Conservation (phyloP, 2,329 filamentous ascomycete genomes). For the Nannizziopsis arthrosporioides region DNA sequence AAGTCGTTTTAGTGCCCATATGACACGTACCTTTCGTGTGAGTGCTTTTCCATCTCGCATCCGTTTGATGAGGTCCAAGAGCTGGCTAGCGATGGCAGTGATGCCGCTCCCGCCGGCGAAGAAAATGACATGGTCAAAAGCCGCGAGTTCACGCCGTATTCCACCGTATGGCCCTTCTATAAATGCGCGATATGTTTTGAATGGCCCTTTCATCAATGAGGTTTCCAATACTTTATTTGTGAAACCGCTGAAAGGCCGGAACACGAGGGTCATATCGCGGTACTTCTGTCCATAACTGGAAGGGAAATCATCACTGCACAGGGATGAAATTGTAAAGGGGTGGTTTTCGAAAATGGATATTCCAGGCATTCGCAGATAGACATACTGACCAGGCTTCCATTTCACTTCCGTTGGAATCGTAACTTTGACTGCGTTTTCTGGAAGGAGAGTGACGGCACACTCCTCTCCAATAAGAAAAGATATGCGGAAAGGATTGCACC, state of each 20-base stretch:
- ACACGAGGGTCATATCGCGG: constrained; percentile 79
- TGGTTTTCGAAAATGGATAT: constrained; percentile 88
- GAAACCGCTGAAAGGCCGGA: constrained; percentile 83
- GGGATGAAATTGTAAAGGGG: constrained; percentile 85
- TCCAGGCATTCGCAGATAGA: constrained; percentile 87
- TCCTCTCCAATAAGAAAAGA: constrained; percentile 85
- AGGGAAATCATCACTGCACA: constrained; percentile 86
- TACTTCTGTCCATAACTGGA: constrained; percentile 83
- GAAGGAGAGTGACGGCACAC: constrained; percentile 75
- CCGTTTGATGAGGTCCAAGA: constrained; percentile 87
- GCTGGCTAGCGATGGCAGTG: constrained; percentile 81
- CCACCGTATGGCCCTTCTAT: constrained; percentile 91
- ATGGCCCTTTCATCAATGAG: constrained; percentile 72
- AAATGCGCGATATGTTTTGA: constrained; percentile 84
- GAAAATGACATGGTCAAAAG: constrained; percentile 86
- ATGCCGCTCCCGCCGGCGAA: constrained; percentile 92
- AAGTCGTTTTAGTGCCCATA: constrained; percentile 86
- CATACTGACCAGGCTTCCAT: constrained; percentile 89
- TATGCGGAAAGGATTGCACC: constrained; percentile 65
- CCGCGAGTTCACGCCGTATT: constrained; percentile 77
- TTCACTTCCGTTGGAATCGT: constrained; percentile 86
- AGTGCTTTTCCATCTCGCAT: constrained; percentile 93
- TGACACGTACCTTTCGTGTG: constrained; percentile 75
- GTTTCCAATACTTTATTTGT: constrained; percentile 74
- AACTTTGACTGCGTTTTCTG: constrained; percentile 89